Evolutionary conservation across 2,329 filamentous ascomycete species (phyloP).

Genomic region (Tolypocladium guangdongense): DNA sequence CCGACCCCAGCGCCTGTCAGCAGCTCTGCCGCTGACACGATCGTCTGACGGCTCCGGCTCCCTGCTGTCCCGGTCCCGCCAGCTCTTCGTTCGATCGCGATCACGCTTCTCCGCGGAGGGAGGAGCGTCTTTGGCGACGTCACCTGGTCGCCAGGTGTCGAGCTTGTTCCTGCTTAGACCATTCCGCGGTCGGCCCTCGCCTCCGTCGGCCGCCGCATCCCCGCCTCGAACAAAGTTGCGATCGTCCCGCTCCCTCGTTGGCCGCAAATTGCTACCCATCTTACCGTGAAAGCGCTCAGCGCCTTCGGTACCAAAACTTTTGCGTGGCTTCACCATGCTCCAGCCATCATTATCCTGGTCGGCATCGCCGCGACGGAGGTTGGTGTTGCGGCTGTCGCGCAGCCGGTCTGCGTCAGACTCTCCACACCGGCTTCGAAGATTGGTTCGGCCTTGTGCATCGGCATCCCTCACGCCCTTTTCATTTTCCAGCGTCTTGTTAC

Average conservation of each 20-base stretch:
- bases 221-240: constrained; percentile 38
- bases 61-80: constrained; percentile 41
- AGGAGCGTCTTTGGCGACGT: constrained; percentile 16
- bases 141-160: constrained; percentile 66
- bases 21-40: constrained; percentile 39
- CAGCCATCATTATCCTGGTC: constrained; percentile 60
- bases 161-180: constrained; percentile 53
- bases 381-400: constrained; percentile 34
- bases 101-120: constrained; percentile 32
- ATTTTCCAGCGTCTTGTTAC: constrained; percentile 37
- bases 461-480: constrained; percentile 42
- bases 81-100: constrained; percentile 47
- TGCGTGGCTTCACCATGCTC: constrained; percentile 63
- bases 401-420: constrained; percentile 41
- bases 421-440: constrained; percentile 37
- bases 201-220: constrained; percentile 33
- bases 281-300: constrained; percentile 59
- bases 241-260: constrained; percentile 43
- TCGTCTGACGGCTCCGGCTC: constrained; percentile 38
- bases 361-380: constrained; percentile 40
- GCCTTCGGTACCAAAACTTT: constrained; percentile 62
- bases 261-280: constrained; percentile 42
- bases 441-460: constrained; percentile 47
- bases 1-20: constrained; percentile 43
- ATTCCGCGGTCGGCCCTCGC: constrained; percentile 50